Conservation (phyloP, 129 eudicot genomes). For the Tagetes erecta region DNA sequence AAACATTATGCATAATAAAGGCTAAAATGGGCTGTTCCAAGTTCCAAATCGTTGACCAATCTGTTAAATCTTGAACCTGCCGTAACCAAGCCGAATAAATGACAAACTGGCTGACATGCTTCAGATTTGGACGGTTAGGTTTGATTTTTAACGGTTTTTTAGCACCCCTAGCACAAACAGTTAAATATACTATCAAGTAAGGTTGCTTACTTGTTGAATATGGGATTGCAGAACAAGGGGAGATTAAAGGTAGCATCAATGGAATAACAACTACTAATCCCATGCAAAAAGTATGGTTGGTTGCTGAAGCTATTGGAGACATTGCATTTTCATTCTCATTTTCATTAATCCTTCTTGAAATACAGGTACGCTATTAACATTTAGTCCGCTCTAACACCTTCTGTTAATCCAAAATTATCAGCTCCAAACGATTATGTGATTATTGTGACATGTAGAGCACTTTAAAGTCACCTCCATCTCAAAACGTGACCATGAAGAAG, state of each 20-base stretch:
- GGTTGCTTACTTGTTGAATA: constrained; percentile 4
- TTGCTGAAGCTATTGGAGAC: constrained; percentile 79
- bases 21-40: neutral
- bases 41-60: neutral
- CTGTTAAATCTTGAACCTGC: neutral
- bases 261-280: constrained; percentile 59
- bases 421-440: neutral
- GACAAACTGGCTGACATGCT: neutral
- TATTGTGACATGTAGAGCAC: constrained; percentile 50
- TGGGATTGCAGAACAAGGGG: constrained; percentile 56
- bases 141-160: neutral
- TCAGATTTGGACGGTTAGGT: neutral
- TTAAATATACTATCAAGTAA: constrained; percentile 1
- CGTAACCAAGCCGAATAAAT: neutral
- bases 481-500: constrained; percentile 66
- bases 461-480: constrained; percentile 68
- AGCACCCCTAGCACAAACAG: neutral
- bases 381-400: neutral
- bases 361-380: constrained; percentile 49
- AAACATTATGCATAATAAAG: neutral
- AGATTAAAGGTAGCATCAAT: constrained; percentile 56
- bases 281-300: constrained; percentile 67
- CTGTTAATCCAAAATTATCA: neutral
- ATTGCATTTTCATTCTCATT: constrained; percentile 71
- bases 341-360: constrained; percentile 65